Base-by-base conservation (phyloP, 2,329 filamentous ascomycete genomes). In the Xylaria hypoxylon region DNA sequence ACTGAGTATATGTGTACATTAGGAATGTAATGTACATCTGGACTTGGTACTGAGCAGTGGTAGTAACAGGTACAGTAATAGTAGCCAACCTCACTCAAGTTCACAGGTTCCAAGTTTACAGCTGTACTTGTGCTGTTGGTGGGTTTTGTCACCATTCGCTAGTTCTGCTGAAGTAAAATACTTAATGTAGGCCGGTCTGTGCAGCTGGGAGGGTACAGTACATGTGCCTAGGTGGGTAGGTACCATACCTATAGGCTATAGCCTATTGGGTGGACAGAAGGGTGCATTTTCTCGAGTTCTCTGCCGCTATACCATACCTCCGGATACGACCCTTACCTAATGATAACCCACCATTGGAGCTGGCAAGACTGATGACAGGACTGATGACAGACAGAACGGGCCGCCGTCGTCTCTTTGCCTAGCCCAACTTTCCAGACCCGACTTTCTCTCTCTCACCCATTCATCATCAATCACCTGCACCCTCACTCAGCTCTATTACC, bases 391-490 rank as follows among this genome's bases (percentile, higher is more conserved):
- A 57, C 44, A 31, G 50, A 47, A 44, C 44, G 13, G 48, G 33
- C 45, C 45, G 35, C 13, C 24, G 45, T 59, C 48, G n/a, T 59
- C 59, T 67, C 13, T 38, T 10, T 56, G 56, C 60, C 59, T 56
- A 52, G 59, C 50, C 19, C 15, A 15, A 58, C 35, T 51, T 57
- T n/a, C 60, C 24, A 45, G 63, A 53, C 64, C 59, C 31, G 26
- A 60, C 48, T 50, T 51, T 60, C 47, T 31, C 42, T 64, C 56
- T 59, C 38, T 38, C 35, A 35, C 17, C 51, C 44, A 55, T 35
- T 60, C 58, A 61, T 50, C 52, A 50, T 48, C 60, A 40, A 47
- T 60, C 62, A 59, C 62, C 55, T 57, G 50, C 38, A 45, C 42
- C n/a, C n/a, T 56, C 51, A 11, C n/a, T 19, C 52, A 56, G 38